These are phyloP conservation scores for Phytophthora multivora DNA, from an alignment of 352 stramenopile species.

Conservation along the genomic window DNA sequence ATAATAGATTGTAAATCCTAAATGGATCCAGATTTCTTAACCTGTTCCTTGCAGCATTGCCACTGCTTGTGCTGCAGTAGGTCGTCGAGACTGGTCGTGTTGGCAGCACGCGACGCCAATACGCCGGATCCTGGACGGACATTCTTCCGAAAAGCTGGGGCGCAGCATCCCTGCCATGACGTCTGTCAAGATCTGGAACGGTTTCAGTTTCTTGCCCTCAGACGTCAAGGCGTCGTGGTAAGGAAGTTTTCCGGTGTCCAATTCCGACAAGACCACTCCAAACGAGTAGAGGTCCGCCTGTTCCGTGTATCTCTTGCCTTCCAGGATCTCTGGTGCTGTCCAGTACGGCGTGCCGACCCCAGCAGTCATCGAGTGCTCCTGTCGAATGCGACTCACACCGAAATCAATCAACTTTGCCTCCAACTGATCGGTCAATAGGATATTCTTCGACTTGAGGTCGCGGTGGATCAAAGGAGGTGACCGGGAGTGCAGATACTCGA, in stretches of 20 bases:
- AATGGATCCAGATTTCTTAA: background rate
- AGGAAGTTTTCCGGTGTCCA: constrained; percentile 37
- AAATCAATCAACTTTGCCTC: constrained; percentile 70
- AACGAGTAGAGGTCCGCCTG: constrained; percentile 50
- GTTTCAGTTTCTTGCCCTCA: constrained; percentile 37
- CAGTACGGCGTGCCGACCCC: constrained; percentile 35
- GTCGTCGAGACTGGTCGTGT: constrained; percentile 37
- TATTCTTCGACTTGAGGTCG: constrained; percentile 53
- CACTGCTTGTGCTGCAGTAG: constrained; percentile 26
- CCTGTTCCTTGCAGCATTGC: constrained; percentile 13
- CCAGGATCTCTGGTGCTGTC: constrained; percentile 44
- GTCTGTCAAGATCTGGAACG: constrained; percentile 47
- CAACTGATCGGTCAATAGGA: constrained; percentile 67
- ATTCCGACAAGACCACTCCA: constrained; percentile 42
- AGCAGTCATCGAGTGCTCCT: constrained; percentile 36
- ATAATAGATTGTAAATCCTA: too few species aligned
- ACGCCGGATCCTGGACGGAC: constrained; percentile 42
- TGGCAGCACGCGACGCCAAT: constrained; percentile 48
- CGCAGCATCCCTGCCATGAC: constrained; percentile 46
- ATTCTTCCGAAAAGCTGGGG: constrained; percentile 46
- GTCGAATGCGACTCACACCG: constrained; percentile 22
- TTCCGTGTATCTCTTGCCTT: constrained; percentile 30
- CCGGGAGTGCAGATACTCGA: constrained; percentile 39
- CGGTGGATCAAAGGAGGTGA: constrained; percentile 37
- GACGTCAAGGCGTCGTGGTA: constrained; percentile 30